Conservation (phyloP, 768 basidiomycete genomes). For the Hemileccinum rubropunctum region DNA sequence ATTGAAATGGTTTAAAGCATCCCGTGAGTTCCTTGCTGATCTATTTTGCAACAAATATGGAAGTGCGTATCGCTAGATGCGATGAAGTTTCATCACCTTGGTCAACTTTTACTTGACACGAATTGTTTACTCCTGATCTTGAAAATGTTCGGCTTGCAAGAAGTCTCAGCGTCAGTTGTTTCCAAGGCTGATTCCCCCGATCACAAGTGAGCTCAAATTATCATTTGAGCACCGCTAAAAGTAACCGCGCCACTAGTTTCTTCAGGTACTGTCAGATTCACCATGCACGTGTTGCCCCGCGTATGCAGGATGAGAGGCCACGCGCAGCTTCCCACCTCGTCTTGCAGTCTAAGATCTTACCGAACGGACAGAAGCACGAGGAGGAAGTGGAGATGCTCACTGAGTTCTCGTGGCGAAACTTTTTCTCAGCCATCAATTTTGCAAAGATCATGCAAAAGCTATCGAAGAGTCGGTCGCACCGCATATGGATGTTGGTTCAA, state of each 20-base stretch:
- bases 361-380: conserved; percentile 72
- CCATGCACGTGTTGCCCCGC: conserved; percentile 65
- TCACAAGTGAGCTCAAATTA: conserved; percentile 57
- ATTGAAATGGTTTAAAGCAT: conserved; percentile 98
- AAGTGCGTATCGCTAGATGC: conserved; percentile 56
- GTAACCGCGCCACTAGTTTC: conserved; percentile 56
- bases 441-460: conserved; percentile 97
- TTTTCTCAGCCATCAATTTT: conserved; percentile 96
- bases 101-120: conserved; percentile 92
- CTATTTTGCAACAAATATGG: neutral
- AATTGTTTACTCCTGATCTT: conserved; percentile 91
- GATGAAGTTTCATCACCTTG: conserved; percentile 98
- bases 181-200: conserved; percentile 86
- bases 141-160: conserved; percentile 98
- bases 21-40: conserved; percentile 59
- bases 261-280: conserved; percentile 90
- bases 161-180: conserved; percentile 80
- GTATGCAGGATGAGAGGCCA: conserved; percentile 60
- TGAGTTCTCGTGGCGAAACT: conserved; percentile 97
- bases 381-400: conserved; percentile 91
- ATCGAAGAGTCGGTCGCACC: conserved; percentile 90
- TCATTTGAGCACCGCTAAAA: neutral
- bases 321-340: conserved; percentile 59
- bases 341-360: conserved; percentile 53
- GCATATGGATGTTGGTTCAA: conserved; percentile 94